A percentile compares a stretch with the other conserved stretches of the same genome.
phyloP scores from a whole-genome alignment of 495 filamentous ascomycete species.

The Talaromyces stipitatus region DNA sequence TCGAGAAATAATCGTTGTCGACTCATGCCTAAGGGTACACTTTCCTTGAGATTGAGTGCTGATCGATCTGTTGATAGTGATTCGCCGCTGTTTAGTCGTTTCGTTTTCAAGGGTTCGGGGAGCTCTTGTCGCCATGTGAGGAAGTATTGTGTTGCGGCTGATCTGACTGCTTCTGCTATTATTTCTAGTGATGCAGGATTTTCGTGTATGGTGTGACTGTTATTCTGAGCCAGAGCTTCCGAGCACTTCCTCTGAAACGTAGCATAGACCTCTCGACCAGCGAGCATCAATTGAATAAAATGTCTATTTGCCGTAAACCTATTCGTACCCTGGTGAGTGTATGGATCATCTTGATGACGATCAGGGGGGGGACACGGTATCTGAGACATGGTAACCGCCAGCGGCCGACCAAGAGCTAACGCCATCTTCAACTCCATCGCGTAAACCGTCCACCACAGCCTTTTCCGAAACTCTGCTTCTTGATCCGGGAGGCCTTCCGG shows the following conservation, averaged over 20 bases:
- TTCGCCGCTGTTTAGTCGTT: constrained; percentile 20
- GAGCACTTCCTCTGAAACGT: not conserved
- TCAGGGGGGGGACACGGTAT: not conserved
- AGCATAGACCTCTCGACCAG: not conserved
- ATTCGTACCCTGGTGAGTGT: not conserved
- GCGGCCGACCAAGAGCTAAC: constrained; percentile 6
- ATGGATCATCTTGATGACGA: not conserved
- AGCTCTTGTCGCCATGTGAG: constrained; percentile 30
- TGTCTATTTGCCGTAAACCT: not conserved
- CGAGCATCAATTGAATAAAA: not conserved
- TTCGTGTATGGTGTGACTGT: not conserved
- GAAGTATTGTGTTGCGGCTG: constrained; percentile 16
- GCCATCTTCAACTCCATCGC: constrained; percentile 8
- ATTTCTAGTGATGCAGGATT: constrained; percentile 8
- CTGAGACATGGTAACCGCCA: not conserved
- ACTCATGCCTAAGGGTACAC: constrained; percentile 25
- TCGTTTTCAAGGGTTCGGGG: constrained; percentile 24
- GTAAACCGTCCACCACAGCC: constrained; percentile 11
- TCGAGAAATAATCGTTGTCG: constrained; percentile 24
- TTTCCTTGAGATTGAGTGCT: constrained; percentile 26
- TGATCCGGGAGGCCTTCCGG: not conserved
- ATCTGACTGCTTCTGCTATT: constrained; percentile 23
- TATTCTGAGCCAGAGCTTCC: not conserved
- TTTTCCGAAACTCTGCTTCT: constrained; percentile 7
- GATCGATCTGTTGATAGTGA: constrained; percentile 31